Base-by-base conservation (phyloP, 257 asterid genomes). In the Fraxinus pennsylvanica region DNA sequence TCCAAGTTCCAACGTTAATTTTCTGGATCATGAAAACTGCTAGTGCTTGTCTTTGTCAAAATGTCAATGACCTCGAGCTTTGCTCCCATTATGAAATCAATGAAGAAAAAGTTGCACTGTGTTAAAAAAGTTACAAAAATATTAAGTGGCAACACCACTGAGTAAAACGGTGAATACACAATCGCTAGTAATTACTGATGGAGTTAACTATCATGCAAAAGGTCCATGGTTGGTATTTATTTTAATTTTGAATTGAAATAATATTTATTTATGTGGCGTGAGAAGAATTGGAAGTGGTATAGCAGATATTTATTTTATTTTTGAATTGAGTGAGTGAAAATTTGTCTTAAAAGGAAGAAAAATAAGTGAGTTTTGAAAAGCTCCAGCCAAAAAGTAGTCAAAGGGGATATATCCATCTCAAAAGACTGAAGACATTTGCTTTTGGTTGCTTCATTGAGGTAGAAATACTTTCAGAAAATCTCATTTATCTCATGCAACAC, bases 11-110 rank as follows among this genome's bases (percentile, higher is more conserved):
- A 43, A 43, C 50, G 17, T 3, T 43, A 43, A 43, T 43, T 88
- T 85, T 84, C 8, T 78, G 87, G 81, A 72, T 84, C 76, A 54
- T 78, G 50, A 43, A 12, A 9, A 10, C 50, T 43, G 50, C 50
- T 43, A 43, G 50, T 43, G 50, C 78, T 27, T 61, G 84, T 78
- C 79, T 72, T 75, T 88, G 67, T 50, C 50, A 43, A 43, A 43
- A 43, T 43, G 50, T 43, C 69, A 39, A 67, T 32, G 19, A 67
- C 90, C 93, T 90, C 96, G 91, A 90, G 93, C 92, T 87, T 79
- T 83, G 96, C 79, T 83, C 96, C 95, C 93, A 90, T 82, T 86
- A 81, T 83, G 32, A 32, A 59, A 68, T 84, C 41, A 74, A 54
- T 67, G 41, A 76, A 71, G 43, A 59, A 43, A 61, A 68, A 35